Conservation (phyloP, 2,329 filamentous ascomycete genomes). For the Trematosphaeria pertusa region DNA sequence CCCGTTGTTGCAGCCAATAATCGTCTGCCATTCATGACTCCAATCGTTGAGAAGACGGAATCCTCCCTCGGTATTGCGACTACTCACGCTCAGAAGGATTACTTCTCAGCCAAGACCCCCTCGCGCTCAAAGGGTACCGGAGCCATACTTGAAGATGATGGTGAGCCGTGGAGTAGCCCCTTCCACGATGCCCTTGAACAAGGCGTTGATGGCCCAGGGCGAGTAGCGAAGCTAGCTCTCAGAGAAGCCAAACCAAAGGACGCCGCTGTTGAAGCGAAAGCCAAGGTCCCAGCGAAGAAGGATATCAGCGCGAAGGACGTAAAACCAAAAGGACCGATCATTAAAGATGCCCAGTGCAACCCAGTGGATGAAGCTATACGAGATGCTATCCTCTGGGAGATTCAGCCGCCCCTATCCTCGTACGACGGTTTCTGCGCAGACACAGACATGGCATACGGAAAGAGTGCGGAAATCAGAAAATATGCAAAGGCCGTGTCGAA, state of each 20-base stretch:
- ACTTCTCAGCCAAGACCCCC: conserved; percentile 76
- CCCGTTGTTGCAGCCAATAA: conserved; percentile 83
- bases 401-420: conserved; percentile 74
- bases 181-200: conserved; percentile 69
- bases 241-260: conserved; percentile 51
- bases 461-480: conserved; percentile 78
- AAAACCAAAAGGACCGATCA: conserved; percentile 71
- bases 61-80: conserved; percentile 71
- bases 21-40: conserved; percentile 96
- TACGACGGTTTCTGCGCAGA: conserved; percentile 85
- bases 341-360: conserved; percentile 85
- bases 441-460: conserved; percentile 67
- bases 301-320: conserved; percentile 47
- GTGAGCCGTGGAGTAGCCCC: conserved; percentile 71
- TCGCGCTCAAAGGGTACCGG: conserved; percentile 62
- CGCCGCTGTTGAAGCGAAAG: conserved; percentile 25
- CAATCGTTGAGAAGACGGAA: conserved; percentile 95
- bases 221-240: conserved; percentile 60
- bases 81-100: conserved; percentile 60
- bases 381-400: conserved; percentile 74
- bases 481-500: conserved; percentile 74
- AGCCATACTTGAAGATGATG: conserved; percentile 51
- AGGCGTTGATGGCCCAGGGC: conserved; percentile 50
- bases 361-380: conserved; percentile 82
- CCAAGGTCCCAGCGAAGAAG: conserved; percentile 26